A percentile compares a stretch with the other conserved stretches of the same genome.
Conservation (phyloP, 139 green algal species). For the Chlamydomonas sp. region DNA sequence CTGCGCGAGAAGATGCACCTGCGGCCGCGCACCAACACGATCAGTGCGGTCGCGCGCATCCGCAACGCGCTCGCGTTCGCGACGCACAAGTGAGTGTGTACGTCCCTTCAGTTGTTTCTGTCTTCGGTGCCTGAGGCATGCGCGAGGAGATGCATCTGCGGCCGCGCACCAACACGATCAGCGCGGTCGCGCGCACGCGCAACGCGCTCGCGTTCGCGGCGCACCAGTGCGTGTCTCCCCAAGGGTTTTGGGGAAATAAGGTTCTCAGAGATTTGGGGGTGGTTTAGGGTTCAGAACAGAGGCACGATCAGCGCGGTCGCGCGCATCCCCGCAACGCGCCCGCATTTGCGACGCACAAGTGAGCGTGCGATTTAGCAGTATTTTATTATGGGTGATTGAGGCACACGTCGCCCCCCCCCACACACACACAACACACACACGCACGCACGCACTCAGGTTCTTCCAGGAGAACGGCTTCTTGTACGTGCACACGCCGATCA, state of each 20-base stretch:
- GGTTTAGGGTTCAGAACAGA: not conserved
- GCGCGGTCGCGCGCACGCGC: conserved; percentile 86
- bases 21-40: conserved; percentile 91
- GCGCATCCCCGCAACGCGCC: conserved; percentile 93
- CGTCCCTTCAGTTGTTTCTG: not conserved
- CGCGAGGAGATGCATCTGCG: conserved; percentile 88
- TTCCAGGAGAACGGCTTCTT: conserved; percentile 85
- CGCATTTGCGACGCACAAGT: conserved; percentile 86
- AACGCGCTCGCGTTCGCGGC: conserved; percentile 92
- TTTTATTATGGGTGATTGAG: too few species aligned
- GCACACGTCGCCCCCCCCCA: too few species aligned
- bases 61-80: conserved; percentile 91
- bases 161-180: conserved; percentile 93
- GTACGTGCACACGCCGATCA: conserved; percentile 96
- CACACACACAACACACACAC: too few species aligned
- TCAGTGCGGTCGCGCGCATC: conserved; percentile 87
- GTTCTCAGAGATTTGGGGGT: too few species aligned
- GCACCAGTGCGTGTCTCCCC: conserved; percentile 48
- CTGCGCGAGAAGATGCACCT: conserved; percentile 91
- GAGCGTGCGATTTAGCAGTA: not conserved
- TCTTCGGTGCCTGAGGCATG: too few species aligned
- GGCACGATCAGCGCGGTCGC: conserved; percentile 89
- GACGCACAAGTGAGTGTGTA: conserved; percentile 71
- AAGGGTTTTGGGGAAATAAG: not conserved
- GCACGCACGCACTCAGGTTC: too few species aligned